Evolutionary conservation across 2,329 filamentous ascomycete species (phyloP).

Genomic region (Sordariomycetes sp.): DNA sequence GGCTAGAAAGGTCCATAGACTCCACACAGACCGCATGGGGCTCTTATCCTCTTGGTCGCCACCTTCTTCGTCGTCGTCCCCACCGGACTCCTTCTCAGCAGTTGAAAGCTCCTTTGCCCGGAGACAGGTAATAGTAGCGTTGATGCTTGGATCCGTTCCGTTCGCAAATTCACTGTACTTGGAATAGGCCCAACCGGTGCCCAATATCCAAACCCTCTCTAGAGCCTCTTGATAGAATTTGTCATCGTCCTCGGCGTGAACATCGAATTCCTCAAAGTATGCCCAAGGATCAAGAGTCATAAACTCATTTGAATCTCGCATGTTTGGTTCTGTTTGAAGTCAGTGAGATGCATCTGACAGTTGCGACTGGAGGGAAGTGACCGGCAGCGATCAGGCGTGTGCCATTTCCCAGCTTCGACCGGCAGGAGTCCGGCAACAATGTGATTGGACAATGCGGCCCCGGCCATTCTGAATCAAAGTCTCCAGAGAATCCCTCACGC

Average conservation of each 20-base stretch:
- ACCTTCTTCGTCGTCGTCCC: too few species aligned
- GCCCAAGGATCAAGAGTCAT: not conserved
- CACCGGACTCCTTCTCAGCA: too few species aligned
- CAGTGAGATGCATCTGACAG: not conserved
- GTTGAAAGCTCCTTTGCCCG: not conserved
- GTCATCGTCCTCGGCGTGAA: not conserved
- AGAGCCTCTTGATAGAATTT: not conserved
- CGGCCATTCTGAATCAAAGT: not conserved
- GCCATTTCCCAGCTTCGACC: not conserved
- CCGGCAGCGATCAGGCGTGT: not conserved
- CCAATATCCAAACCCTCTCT: constrained; percentile 1
- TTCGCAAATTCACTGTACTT: constrained; percentile 1
- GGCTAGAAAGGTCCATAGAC: too few species aligned
- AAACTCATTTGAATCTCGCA: not conserved
- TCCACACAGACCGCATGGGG: too few species aligned
- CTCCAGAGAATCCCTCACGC: not conserved
- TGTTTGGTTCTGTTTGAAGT: not conserved
- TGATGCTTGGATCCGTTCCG: not conserved
- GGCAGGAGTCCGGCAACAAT: not conserved
- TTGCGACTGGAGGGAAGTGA: not conserved
- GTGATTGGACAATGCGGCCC: not conserved
- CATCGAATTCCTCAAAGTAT: not conserved
- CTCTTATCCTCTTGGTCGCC: too few species aligned
- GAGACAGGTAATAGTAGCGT: not conserved
- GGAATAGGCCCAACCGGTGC: constrained; percentile 1